Evolutionary conservation across 805 yeast species (phyloP).

Genomic region (Saccharomyces jurei): DNA sequence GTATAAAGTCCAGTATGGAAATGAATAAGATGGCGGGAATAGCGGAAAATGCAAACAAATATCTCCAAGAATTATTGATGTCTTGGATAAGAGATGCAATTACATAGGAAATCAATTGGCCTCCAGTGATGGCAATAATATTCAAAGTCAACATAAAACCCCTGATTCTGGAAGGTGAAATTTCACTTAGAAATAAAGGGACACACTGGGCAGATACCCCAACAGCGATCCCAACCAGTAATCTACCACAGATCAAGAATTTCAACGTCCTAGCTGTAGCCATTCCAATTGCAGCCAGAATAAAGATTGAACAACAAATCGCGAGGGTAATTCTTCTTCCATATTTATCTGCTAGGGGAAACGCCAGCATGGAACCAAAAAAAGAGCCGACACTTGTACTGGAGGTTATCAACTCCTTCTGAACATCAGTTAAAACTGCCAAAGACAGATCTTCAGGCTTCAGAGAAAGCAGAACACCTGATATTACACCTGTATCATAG

Average conservation of each 20-base stretch:
- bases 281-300: conserved; percentile 43
- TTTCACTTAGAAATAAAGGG: conserved; percentile 50
- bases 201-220: conserved; percentile 65
- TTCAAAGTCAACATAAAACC: conserved; percentile 35
- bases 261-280: conserved; percentile 34
- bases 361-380: conserved; percentile 44
- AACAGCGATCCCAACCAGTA: conserved; percentile 61
- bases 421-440: conserved; percentile 29
- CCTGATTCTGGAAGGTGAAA: conserved; percentile 36
- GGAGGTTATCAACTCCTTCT: conserved; percentile 37
- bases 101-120: conserved; percentile 40
- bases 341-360: conserved; percentile 40
- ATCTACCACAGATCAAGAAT: conserved; percentile 46
- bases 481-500: conserved; percentile 57
- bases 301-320: conserved; percentile 39
- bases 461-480: conserved; percentile 47
- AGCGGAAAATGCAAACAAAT: conserved; percentile 33
- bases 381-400: conserved; percentile 49
- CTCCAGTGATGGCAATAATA: conserved; percentile 41
- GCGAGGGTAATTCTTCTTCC: conserved; percentile 37
- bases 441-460: conserved; percentile 33
- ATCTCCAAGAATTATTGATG: conserved; percentile 31
- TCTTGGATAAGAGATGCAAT: conserved; percentile 29
- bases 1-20: conserved; percentile 35
- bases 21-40: conserved; percentile 37